These are phyloP conservation scores for Setaria italica DNA, from an alignment of 202 grass and related monocot genomes.

Conservation along the genomic window DNA sequence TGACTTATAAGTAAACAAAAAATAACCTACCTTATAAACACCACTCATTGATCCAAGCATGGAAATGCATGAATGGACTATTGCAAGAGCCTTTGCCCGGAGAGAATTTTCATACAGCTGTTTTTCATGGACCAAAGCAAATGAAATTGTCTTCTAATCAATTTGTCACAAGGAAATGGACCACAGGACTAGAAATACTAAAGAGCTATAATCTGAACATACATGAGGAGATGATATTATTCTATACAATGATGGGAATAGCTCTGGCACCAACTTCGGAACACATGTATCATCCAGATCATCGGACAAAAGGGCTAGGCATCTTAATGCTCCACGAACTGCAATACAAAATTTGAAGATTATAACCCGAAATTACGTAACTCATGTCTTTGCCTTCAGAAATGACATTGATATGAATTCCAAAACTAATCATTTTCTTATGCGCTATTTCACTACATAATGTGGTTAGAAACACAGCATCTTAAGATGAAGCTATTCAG, in stretches of 20 bases:
- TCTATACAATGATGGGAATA: conserved; percentile 82
- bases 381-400: no score
- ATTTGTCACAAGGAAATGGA: conserved; percentile 23
- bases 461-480: conserved; percentile 20
- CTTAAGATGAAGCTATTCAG: conserved; percentile 15
- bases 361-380: conserved; percentile 6
- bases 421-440: neutral
- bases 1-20: conserved; percentile 39
- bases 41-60: conserved; percentile 95
- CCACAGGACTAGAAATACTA: conserved; percentile 10
- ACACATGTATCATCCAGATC: conserved; percentile 93
- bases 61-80: conserved; percentile 92
- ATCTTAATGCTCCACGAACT: conserved; percentile 97
- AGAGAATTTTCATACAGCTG: conserved; percentile 91
- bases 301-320: conserved; percentile 87
- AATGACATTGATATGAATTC: no score
- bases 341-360: conserved; percentile 34
- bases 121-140: conserved; percentile 44
- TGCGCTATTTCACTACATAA: neutral
- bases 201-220: conserved; percentile 41
- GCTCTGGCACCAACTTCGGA: conserved; percentile 84
- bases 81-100: conserved; percentile 89
- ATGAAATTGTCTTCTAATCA: conserved; percentile 39
- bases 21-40: conserved; percentile 76
- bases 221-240: conserved; percentile 92